These are phyloP conservation scores for Populus nigra DNA, from an alignment of 345 rosid species.

Conservation along the genomic window DNA sequence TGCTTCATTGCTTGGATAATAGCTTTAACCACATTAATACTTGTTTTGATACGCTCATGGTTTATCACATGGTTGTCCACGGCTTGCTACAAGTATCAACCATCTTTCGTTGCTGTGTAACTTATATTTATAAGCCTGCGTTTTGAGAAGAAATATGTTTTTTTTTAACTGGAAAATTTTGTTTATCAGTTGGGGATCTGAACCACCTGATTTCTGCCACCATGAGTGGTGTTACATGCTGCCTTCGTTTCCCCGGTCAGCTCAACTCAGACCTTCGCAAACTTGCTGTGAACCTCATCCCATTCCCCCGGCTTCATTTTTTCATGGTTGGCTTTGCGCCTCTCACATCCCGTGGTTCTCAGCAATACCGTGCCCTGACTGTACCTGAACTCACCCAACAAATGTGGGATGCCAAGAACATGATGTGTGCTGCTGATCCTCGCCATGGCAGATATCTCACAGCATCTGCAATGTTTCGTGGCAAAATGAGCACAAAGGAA, in stretches of 20 bases:
- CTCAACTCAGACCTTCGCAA: slow-evolving; percentile 77
- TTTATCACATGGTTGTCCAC: neutral
- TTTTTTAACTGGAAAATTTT: slow-evolving; percentile 9
- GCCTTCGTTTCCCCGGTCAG: slow-evolving; percentile 84
- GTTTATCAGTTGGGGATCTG: slow-evolving; percentile 62
- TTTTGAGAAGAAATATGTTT: neutral
- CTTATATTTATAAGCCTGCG: neutral
- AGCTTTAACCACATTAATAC: neutral
- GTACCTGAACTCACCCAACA: slow-evolving; percentile 83
- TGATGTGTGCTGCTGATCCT: slow-evolving; percentile 82
- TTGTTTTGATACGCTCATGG: neutral
- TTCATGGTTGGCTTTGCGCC: slow-evolving; percentile 83
- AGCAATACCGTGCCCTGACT: slow-evolving; percentile 66
- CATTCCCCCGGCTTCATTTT: slow-evolving; percentile 76
- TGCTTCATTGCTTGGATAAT: neutral
- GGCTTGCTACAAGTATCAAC: too few relatives aligned
- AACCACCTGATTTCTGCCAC: slow-evolving; percentile 77
- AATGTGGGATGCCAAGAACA: slow-evolving; percentile 86
- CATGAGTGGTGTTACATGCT: slow-evolving; percentile 79
- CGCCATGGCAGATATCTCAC: slow-evolving; percentile 71
- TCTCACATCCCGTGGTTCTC: slow-evolving; percentile 73
- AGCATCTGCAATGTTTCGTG: slow-evolving; percentile 80
- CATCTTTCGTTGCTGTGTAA: neutral
- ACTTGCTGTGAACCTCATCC: slow-evolving; percentile 78
- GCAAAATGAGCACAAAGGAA: slow-evolving; percentile 85